Conservation (phyloP, 768 basidiomycete genomes). For the Lactifluus subvellereus region DNA sequence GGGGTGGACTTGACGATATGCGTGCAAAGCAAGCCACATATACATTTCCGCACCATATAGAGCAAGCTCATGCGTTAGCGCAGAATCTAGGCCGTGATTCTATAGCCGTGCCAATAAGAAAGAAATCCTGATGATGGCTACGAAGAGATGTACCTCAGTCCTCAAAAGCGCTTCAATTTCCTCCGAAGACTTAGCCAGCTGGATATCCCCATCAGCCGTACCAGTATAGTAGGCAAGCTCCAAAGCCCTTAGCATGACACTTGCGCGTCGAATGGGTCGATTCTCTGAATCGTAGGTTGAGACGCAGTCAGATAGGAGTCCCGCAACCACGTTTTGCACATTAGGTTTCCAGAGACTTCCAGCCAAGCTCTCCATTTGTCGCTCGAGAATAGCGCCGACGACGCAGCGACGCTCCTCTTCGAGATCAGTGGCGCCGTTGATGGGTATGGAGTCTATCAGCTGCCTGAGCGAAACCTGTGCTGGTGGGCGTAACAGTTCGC, state of each 20-base stretch:
- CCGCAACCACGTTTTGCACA: slow-evolving; percentile 36
- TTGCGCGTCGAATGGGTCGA: slow-evolving; percentile 55
- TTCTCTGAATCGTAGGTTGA: slow-evolving; percentile 41
- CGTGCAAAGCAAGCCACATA: slow-evolving; percentile 66
- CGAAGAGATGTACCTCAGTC: slow-evolving; percentile 22
- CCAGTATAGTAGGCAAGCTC: slow-evolving; percentile 44
- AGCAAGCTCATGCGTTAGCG: slow-evolving; percentile 29
- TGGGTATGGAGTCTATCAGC: slow-evolving; percentile 7
- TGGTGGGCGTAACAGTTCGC: slow-evolving; percentile 55
- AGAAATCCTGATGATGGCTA: not conserved
- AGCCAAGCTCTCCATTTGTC: slow-evolving; percentile 54
- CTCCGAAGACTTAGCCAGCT: slow-evolving; percentile 6
- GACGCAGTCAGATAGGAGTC: slow-evolving; percentile 45
- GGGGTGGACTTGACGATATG: slow-evolving; percentile 48
- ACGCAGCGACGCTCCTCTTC: slow-evolving; percentile 28
- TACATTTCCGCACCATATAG: slow-evolving; percentile 54
- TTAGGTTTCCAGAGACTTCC: slow-evolving; percentile 53
- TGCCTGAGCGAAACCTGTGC: slow-evolving; percentile 43
- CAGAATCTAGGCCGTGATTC: slow-evolving; percentile 30
- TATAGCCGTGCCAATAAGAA: slow-evolving; percentile 15
- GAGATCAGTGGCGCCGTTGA: not conserved
- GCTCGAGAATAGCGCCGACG: slow-evolving; percentile 52
- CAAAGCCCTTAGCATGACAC: slow-evolving; percentile 49
- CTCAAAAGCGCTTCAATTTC: slow-evolving; percentile 37
- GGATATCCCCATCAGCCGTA: slow-evolving; percentile 14